phyloP scores from a whole-genome alignment of 257 asterid species.

The Nicotiana obtusifolia region DNA sequence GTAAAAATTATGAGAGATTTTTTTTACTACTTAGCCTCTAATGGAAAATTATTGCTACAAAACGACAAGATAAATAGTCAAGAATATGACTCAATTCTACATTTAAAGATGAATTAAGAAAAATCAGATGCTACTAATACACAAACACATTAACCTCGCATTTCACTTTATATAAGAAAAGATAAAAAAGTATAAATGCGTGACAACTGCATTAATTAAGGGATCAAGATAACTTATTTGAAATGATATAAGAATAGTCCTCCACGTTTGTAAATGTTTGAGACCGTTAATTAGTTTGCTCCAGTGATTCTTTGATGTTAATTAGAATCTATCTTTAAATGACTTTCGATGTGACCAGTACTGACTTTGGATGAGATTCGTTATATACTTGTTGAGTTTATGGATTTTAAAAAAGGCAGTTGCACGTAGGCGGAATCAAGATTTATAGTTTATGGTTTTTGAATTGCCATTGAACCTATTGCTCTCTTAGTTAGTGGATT shows the following conservation, averaged over 20 bases:
- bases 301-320: not conserved
- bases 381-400: no score
- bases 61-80: not conserved
- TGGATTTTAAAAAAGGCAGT: no score
- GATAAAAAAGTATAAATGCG: not conserved
- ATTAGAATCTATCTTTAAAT: not conserved
- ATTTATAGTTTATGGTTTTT: no score
- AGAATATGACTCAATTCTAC: not conserved
- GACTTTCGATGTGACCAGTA: not conserved
- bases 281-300: not conserved
- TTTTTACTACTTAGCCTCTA: not conserved
- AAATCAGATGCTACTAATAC: not conserved
- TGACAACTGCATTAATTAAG: not conserved
- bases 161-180: not conserved
- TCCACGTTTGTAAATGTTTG: not conserved
- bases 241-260: not conserved
- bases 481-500: no score
- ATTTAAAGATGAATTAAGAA: not conserved
- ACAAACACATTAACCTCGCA: not conserved
- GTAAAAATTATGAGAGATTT: not conserved
- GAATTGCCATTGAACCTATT: no score
- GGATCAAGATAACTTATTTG: not conserved
- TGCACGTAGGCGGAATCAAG: no score
- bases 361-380: not conserved
- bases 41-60: not conserved